A percentile compares a stretch with the other conserved stretches of the same genome.
Evolutionary conservation across 306 rosid genomes (phyloP).

Genomic region (Lathyrus oleraceus): DNA sequence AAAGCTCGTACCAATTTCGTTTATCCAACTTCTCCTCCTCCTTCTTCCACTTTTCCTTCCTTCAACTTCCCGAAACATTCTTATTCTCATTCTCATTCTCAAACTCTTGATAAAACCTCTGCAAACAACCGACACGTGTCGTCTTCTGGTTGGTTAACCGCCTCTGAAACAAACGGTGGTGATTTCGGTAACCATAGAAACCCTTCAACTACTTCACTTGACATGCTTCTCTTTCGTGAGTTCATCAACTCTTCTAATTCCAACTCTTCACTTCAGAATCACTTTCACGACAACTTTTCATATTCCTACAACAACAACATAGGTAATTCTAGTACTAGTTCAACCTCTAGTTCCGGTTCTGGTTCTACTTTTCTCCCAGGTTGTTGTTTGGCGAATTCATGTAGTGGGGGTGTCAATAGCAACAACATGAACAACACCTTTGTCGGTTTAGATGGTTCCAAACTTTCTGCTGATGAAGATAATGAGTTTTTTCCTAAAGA

Average conservation of each 20-base stretch:
- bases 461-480: neutral
- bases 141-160: neutral
- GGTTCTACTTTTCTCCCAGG: neutral
- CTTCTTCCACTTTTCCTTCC: constrained; percentile 37
- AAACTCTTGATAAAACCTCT: neutral
- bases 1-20: constrained; percentile 87
- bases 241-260: constrained; percentile 38
- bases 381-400: constrained; percentile 28
- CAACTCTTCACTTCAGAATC: constrained; percentile 25
- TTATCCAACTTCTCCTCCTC: constrained; percentile 54
- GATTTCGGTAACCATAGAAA: neutral
- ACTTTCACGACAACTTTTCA: constrained; percentile 28
- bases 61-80: constrained; percentile 39
- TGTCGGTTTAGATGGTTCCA: neutral
- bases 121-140: constrained; percentile 23
- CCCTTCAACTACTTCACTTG: constrained; percentile 36
- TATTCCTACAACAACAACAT: constrained; percentile 15
- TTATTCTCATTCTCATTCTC: neutral
- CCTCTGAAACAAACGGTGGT: neutral
- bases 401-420: neutral
- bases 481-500: constrained; percentile 55
- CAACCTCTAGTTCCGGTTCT: neutral
- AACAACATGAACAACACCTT: neutral
- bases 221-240: constrained; percentile 60
- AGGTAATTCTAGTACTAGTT: neutral